phyloP scores from a whole-genome alignment of 2,329 filamentous ascomycete genomes.

The Colletotrichum sp. region DNA sequence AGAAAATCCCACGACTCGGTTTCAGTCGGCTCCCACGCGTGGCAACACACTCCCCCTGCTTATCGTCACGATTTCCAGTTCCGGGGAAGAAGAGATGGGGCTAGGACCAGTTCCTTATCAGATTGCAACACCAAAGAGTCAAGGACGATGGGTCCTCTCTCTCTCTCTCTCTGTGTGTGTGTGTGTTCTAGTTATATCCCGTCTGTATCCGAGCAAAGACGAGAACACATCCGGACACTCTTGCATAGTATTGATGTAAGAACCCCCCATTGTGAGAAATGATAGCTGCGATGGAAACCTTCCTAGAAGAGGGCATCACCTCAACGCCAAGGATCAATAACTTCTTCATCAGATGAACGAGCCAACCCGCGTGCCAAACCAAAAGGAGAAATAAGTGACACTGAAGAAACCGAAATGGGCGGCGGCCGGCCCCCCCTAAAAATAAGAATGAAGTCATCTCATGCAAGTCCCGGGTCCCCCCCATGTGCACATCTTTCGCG shows the following conservation, averaged over 20 bases:
- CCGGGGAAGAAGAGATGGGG: not conserved
- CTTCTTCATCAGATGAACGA: not conserved
- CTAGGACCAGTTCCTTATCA: not conserved
- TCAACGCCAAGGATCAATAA: not conserved
- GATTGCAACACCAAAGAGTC: not conserved
- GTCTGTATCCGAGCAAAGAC: not conserved
- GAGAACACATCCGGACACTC: not conserved
- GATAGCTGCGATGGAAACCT: not conserved
- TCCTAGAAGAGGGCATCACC: not conserved
- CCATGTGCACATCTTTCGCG: constrained; percentile 6
- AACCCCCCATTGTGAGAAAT: not conserved
- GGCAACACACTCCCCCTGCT: not conserved
- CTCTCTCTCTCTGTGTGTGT: not conserved
- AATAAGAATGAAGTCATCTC: constrained; percentile 14
- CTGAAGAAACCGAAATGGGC: not conserved
- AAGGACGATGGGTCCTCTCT: not conserved
- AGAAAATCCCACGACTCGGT: not conserved
- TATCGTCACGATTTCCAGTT: not conserved
- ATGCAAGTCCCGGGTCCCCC: constrained; percentile 5
- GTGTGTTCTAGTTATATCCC: not conserved
- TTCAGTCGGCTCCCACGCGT: not conserved
- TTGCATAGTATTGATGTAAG: not conserved
- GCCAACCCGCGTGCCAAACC: not conserved
- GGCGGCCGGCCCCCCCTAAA: not conserved
- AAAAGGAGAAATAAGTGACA: not conserved